A percentile compares a stretch with the other conserved stretches of the same genome.
Conservation (phyloP, 208 protist genomes). For the Cochliopodium minus region DNA sequence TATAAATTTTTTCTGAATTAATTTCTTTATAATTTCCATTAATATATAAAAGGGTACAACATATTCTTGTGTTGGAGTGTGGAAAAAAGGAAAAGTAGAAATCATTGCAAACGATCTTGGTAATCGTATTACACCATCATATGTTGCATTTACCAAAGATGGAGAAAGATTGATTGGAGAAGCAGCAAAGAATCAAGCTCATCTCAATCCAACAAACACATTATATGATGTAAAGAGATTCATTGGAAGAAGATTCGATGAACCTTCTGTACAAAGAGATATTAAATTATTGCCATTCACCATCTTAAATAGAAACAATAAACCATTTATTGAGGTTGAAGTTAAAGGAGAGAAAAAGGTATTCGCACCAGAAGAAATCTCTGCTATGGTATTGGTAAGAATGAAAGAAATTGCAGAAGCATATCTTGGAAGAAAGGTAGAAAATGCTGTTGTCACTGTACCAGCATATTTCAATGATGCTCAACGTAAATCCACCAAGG, state of each 20-base stretch:
- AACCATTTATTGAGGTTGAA: conserved; percentile 60
- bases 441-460: conserved; percentile 62
- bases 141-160: conserved; percentile 87
- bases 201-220: conserved; percentile 66
- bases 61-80: conserved; percentile 85
- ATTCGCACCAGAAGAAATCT: conserved; percentile 83
- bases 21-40: too few species aligned
- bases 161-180: conserved; percentile 79
- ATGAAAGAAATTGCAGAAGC: conserved; percentile 84
- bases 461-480: conserved; percentile 82
- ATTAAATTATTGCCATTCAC: conserved; percentile 80
- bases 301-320: conserved; percentile 52
- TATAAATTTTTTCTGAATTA: too few species aligned
- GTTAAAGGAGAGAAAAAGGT: conserved; percentile 53
- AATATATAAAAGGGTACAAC: conserved; percentile 81
- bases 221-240: conserved; percentile 74
- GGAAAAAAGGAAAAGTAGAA: conserved; percentile 74
- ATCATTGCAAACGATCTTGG: conserved; percentile 98
- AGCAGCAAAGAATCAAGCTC: conserved; percentile 77
- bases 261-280: conserved; percentile 74
- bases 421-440: conserved; percentile 44
- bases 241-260: conserved; percentile 51
- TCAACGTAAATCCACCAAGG: conserved; percentile 76
- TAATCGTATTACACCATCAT: conserved; percentile 95
- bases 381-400: conserved; percentile 79